These are phyloP conservation scores for Diplosphaera chodatii DNA, from an alignment of 139 green algal species.

Conservation along the genomic window DNA sequence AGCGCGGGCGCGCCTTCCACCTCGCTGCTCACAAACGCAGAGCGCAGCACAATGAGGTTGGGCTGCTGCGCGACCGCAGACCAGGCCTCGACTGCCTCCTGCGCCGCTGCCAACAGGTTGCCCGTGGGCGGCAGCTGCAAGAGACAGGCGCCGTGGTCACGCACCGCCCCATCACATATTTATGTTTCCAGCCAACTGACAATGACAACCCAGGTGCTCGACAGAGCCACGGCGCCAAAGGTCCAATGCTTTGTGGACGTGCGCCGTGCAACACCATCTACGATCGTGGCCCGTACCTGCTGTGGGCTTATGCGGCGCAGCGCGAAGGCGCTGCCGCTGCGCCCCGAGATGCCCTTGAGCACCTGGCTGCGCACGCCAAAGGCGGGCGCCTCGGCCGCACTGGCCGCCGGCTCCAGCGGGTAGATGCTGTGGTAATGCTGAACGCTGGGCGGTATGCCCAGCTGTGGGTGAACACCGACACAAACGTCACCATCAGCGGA, in stretches of 20 bases:
- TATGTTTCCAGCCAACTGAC: too few relatives aligned
- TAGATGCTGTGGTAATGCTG: conserved; percentile 76
- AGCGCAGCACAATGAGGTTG: conserved; percentile 49
- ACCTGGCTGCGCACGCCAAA: conserved; percentile 57
- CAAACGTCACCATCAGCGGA: too few relatives aligned
- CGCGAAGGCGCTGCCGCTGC: conserved; percentile 63
- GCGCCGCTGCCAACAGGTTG: conserved; percentile 55
- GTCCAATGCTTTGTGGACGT: too few relatives aligned
- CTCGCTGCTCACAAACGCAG: conserved; percentile 68
- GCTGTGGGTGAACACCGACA: too few relatives aligned
- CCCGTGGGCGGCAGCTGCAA: conserved; percentile 47
- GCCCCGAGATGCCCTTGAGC: conserved; percentile 62
- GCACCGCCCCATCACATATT: too few relatives aligned
- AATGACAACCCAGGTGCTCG: too few relatives aligned
- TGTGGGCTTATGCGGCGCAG: conserved; percentile 66
- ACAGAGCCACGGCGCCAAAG: too few relatives aligned
- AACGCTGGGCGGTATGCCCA: conserved; percentile 54
- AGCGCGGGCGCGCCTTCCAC: conserved; percentile 43
- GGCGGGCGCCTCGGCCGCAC: conserved; percentile 18
- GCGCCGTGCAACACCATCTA: background rate
- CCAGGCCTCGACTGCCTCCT: conserved; percentile 60
- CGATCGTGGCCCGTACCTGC: conserved; percentile 40
- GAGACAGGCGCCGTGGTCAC: too few relatives aligned
- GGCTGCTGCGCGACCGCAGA: conserved; percentile 56
- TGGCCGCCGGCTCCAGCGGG: conserved; percentile 56